Evolutionary conservation across 2,329 filamentous ascomycete genomes (phyloP).

Genomic region (Phialocephala subalpina): DNA sequence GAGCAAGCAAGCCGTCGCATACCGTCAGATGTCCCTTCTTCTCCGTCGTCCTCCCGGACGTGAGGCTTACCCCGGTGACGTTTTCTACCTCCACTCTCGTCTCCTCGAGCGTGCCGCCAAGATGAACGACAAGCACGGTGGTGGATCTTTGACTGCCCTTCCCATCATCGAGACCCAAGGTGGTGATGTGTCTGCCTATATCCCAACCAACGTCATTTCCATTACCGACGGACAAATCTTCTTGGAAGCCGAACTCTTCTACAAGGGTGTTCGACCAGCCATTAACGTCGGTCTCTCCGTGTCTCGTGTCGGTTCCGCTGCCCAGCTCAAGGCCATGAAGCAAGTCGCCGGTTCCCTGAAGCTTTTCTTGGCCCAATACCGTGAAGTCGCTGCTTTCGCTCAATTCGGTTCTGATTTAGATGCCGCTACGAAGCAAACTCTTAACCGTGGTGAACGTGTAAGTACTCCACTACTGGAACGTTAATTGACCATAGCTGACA

Average conservation of each 20-base stretch:
- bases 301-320: slow-evolving; percentile 98
- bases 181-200: slow-evolving; percentile 99
- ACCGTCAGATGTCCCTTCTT: slow-evolving; percentile 98
- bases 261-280: slow-evolving; percentile 99
- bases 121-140: slow-evolving; percentile 95
- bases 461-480: slow-evolving; percentile 48
- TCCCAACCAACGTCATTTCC: slow-evolving; percentile 99
- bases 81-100: slow-evolving; percentile 99
- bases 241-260: slow-evolving; percentile 99
- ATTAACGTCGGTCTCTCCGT: slow-evolving; percentile 99
- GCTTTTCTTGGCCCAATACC: slow-evolving; percentile 99
- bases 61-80: slow-evolving; percentile 99
- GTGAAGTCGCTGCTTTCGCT: slow-evolving; percentile 99
- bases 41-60: slow-evolving; percentile 97
- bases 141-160: slow-evolving; percentile 95
- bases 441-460: slow-evolving; percentile 97
- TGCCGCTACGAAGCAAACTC: slow-evolving; percentile 98
- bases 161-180: slow-evolving; percentile 99
- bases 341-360: slow-evolving; percentile 99
- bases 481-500: slow-evolving; percentile 38
- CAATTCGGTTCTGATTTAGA: slow-evolving; percentile 99
- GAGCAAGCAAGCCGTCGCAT: slow-evolving; percentile 97
- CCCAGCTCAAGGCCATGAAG: slow-evolving; percentile 99
- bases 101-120: slow-evolving; percentile 99
- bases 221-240: slow-evolving; percentile 99